These are phyloP conservation scores for Penicillium sp. DNA, from an alignment of 2,329 filamentous ascomycete genomes.

Conservation along the genomic window DNA sequence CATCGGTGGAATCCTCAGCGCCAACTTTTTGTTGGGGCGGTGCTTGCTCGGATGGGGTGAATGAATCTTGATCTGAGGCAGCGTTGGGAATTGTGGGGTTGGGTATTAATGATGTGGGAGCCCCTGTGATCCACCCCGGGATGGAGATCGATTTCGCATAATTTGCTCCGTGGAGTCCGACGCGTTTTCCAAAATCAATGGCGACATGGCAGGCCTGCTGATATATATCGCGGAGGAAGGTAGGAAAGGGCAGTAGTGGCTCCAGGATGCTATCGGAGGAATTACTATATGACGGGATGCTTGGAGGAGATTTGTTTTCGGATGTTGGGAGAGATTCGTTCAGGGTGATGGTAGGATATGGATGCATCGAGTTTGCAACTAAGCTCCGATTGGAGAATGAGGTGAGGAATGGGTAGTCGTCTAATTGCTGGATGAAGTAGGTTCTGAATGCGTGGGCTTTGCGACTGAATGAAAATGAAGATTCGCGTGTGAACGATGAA, in stretches of 20 bases:
- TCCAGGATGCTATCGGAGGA: background rate
- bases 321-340: conserved; percentile 16
- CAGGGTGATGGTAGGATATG: conserved; percentile 9
- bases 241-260: conserved; percentile 8
- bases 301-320: conserved; percentile 3
- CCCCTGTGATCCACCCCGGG: background rate
- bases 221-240: conserved; percentile 22
- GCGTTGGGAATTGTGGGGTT: background rate
- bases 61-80: background rate
- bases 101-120: background rate
- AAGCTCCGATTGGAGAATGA: conserved; percentile 22
- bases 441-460: conserved; percentile 33
- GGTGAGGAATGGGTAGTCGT: conserved; percentile 27
- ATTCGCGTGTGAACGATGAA: conserved; percentile 15
- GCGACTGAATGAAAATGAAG: conserved; percentile 27
- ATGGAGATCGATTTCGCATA: conserved; percentile 5
- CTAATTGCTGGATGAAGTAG: conserved; percentile 30
- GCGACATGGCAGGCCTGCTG: conserved; percentile 35
- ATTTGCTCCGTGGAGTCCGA: conserved; percentile 1
- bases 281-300: conserved; percentile 2
- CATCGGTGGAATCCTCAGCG: conserved; percentile 25
- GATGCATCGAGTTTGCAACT: conserved; percentile 1
- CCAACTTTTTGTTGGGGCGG: conserved; percentile 11
- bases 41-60: background rate
- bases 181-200: conserved; percentile 13